These are phyloP conservation scores for Lentinula sp. DNA, from an alignment of 768 basidiomycete genomes.

Conservation along the genomic window DNA sequence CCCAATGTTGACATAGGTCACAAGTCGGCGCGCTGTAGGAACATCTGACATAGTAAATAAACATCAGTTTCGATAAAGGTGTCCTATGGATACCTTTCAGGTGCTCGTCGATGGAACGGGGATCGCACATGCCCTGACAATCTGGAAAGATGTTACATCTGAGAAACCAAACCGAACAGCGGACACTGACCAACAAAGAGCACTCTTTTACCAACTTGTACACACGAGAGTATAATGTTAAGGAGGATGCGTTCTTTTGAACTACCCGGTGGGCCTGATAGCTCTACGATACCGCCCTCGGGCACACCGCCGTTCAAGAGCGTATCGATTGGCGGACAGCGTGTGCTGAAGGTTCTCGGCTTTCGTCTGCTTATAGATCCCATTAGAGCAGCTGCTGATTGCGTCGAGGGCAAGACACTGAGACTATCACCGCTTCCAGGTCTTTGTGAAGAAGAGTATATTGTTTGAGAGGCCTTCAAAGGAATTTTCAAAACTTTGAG, in stretches of 20 bases:
- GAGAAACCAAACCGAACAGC: neutral
- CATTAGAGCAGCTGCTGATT: constrained; percentile 46
- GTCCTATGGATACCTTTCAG: constrained; percentile 17
- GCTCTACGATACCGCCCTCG: constrained; percentile 59
- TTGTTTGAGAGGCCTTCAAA: constrained; percentile 35
- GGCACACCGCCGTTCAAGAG: constrained; percentile 60
- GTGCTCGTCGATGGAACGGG: constrained; percentile 20
- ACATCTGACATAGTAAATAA: neutral
- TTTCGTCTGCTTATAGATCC: constrained; percentile 17
- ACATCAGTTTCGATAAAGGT: neutral
- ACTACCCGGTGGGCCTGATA: constrained; percentile 73
- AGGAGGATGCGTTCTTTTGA: constrained; percentile 54
- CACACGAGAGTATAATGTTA: constrained; percentile 42
- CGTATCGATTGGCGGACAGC: constrained; percentile 45
- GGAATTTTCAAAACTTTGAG: constrained; percentile 45
- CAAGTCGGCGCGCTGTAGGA: constrained; percentile 11
- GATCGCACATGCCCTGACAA: constrained; percentile 37
- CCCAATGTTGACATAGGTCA: constrained; percentile 38
- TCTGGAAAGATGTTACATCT: constrained; percentile 25
- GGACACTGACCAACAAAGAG: constrained; percentile 55
- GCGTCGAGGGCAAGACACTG: constrained; percentile 33
- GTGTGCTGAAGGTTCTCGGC: constrained; percentile 28
- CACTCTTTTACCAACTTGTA: constrained; percentile 42
- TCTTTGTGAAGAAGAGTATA: constrained; percentile 36
- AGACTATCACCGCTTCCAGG: constrained; percentile 17